Percentiles rank a stretch among this genome's conserved stretches.
These are phyloP conservation scores for Drechslerella coelobrocha DNA, from an alignment of 2,329 filamentous ascomycete species.

Conservation along the genomic window DNA sequence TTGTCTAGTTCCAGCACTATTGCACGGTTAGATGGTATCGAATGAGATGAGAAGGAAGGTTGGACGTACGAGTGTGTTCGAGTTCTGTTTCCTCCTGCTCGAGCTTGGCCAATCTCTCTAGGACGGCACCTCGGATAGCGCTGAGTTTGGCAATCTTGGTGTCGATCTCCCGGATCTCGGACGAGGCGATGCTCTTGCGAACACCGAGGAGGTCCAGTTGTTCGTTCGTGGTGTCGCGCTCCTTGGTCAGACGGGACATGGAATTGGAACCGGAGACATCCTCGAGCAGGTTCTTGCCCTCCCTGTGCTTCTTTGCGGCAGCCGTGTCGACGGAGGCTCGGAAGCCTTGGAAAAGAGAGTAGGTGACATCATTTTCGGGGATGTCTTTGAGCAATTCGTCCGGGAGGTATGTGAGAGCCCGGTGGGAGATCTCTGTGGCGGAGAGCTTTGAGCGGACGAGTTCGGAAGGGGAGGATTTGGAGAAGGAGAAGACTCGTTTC, in stretches of 20 bases:
- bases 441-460: slow-evolving; percentile 91
- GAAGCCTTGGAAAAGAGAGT: slow-evolving; percentile 96
- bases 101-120: slow-evolving; percentile 82
- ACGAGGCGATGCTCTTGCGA: slow-evolving; percentile 95
- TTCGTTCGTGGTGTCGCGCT: slow-evolving; percentile 80
- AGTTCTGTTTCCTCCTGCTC: slow-evolving; percentile 90
- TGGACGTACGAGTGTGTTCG: slow-evolving; percentile 79
- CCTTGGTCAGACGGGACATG: slow-evolving; percentile 76
- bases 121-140: slow-evolving; percentile 87
- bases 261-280: slow-evolving; percentile 56
- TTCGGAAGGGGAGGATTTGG: slow-evolving; percentile 89
- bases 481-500: slow-evolving; percentile 87
- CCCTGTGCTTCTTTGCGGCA: slow-evolving; percentile 61
- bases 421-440: slow-evolving; percentile 88
- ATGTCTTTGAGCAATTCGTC: slow-evolving; percentile 90
- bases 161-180: slow-evolving; percentile 95
- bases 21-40: slow-evolving; percentile 11
- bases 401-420: slow-evolving; percentile 83
- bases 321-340: slow-evolving; percentile 81
- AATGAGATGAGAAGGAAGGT: not conserved
- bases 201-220: slow-evolving; percentile 88
- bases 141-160: slow-evolving; percentile 93
- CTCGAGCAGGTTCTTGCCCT: slow-evolving; percentile 51
- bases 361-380: slow-evolving; percentile 81
- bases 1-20: slow-evolving; percentile 67